phyloP scores from a whole-genome alignment of 768 basidiomycete species.

The Saitozyma sp. region DNA sequence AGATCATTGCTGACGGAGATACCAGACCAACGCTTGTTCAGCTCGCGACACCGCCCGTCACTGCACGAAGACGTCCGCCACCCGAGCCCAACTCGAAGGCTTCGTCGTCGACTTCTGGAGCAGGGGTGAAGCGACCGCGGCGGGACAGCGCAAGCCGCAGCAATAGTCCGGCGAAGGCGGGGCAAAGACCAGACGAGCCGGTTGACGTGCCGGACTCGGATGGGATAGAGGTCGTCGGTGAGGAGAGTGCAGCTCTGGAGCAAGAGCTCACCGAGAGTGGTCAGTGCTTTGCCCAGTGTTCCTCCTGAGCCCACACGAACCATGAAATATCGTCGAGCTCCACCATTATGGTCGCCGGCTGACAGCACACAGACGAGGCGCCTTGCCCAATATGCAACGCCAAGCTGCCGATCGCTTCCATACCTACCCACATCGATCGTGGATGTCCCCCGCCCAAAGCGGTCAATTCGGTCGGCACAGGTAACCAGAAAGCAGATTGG shows the following conservation, averaged over 20 bases:
- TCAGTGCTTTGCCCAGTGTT: constrained; percentile 6
- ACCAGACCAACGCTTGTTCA: constrained; percentile 20
- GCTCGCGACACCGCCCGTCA: constrained; percentile 7
- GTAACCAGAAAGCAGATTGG: constrained; percentile 47
- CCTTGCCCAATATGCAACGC: constrained; percentile 66
- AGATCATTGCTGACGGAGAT: neutral
- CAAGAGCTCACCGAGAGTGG: constrained; percentile 33
- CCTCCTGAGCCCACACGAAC: neutral
- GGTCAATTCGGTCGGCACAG: constrained; percentile 9
- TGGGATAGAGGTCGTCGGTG: constrained; percentile 10
- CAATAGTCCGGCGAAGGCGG: constrained; percentile 6
- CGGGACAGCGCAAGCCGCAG: constrained; percentile 11
- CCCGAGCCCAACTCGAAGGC: constrained; percentile 6
- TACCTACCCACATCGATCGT: constrained; percentile 70
- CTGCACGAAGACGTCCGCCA: constrained; percentile 4
- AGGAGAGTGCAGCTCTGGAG: constrained; percentile 10
- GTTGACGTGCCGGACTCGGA: constrained; percentile 11
- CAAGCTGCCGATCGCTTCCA: constrained; percentile 56
- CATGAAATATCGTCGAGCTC: no score
- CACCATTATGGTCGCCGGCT: neutral
- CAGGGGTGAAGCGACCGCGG: constrained; percentile 11
- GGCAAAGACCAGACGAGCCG: neutral
- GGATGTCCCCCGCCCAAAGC: constrained; percentile 55
- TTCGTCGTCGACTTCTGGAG: constrained; percentile 7
- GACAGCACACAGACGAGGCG: constrained; percentile 47